A percentile compares a stretch with the other conserved stretches of the same genome.
Conservation (phyloP, 495 filamentous ascomycete species). For the Parathielavia appendiculata region DNA sequence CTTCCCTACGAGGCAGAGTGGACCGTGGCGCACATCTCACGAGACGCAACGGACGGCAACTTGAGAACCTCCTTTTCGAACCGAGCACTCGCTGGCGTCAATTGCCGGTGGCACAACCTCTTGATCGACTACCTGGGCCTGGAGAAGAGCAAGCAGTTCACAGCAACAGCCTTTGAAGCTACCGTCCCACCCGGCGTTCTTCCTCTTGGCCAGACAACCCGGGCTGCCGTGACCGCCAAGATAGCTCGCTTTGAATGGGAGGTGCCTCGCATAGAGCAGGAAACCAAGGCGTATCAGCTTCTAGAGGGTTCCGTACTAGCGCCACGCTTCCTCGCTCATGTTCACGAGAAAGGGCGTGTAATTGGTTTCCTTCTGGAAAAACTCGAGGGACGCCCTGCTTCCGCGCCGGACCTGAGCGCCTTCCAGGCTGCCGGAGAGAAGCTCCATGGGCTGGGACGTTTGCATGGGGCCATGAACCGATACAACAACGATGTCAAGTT, state of each 20-base stretch:
- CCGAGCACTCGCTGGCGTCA: conserved; percentile 6
- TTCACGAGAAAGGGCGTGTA: conserved; percentile 32
- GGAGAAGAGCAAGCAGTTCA: conserved; percentile 6
- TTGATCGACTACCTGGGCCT: conserved; percentile 1
- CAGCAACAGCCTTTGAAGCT: conserved; percentile 1
- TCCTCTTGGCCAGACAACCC: neutral
- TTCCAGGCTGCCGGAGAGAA: conserved; percentile 13
- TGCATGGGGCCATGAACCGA: too few relatives aligned
- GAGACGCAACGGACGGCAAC: neutral
- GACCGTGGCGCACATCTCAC: conserved; percentile 13
- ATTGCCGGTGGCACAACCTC: conserved; percentile 1
- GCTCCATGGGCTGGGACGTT: conserved; percentile 20
- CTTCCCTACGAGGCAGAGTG: conserved; percentile 11
- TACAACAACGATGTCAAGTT: too few relatives aligned
- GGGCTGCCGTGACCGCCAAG: conserved; percentile 16
- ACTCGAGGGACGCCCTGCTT: conserved; percentile 15
- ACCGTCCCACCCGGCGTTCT: neutral
- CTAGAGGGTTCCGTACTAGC: conserved; percentile 25
- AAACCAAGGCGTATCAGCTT: conserved; percentile 27
- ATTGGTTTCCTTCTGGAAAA: conserved; percentile 38
- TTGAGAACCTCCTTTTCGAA: neutral
- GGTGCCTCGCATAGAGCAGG: conserved; percentile 22
- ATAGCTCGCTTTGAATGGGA: conserved; percentile 23
- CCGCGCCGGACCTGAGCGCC: neutral
- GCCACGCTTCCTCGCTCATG: conserved; percentile 35